Conservation (phyloP, 257 asterid genomes). For the Gentiana dahurica region DNA sequence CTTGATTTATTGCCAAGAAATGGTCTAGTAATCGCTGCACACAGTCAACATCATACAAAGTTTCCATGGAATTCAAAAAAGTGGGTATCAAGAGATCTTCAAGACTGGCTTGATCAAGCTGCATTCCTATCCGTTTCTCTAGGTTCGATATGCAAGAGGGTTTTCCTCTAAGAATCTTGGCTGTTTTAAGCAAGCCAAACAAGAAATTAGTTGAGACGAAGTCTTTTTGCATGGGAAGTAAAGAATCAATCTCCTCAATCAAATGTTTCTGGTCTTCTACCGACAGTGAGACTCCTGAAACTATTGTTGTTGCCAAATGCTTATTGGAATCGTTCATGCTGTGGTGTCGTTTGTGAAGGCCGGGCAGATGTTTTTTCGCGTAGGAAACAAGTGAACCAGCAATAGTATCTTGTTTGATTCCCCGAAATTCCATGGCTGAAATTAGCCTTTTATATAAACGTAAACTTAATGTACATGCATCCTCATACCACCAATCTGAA, state of each 20-base stretch:
- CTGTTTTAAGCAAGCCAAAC: slow-evolving; percentile 75
- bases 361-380: slow-evolving; percentile 76
- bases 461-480: slow-evolving; percentile 65
- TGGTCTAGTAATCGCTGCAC: slow-evolving; percentile 74
- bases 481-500: slow-evolving; percentile 99
- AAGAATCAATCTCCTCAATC: slow-evolving; percentile 65
- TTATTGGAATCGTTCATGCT: slow-evolving; percentile 39
- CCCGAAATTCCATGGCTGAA: slow-evolving; percentile 69
- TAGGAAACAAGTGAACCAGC: slow-evolving; percentile 69
- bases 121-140: slow-evolving; percentile 82
- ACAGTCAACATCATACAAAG: slow-evolving; percentile 87
- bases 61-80: slow-evolving; percentile 79
- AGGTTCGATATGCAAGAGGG: slow-evolving; percentile 47
- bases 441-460: slow-evolving; percentile 59
- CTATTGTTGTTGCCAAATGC: slow-evolving; percentile 31
- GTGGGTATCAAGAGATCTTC: slow-evolving; percentile 96
- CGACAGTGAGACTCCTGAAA: slow-evolving; percentile 32
- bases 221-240: slow-evolving; percentile 82
- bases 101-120: slow-evolving; percentile 88
- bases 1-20: slow-evolving; percentile 76
- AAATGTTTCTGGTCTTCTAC: slow-evolving; percentile 83
- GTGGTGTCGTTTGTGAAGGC: slow-evolving; percentile 62
- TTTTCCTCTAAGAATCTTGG: slow-evolving; percentile 66
- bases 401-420: slow-evolving; percentile 48
- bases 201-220: slow-evolving; percentile 58